These are phyloP conservation scores for Alternaria novae-zelandiae DNA, from an alignment of 2,329 filamentous ascomycete species.

Conservation along the genomic window DNA sequence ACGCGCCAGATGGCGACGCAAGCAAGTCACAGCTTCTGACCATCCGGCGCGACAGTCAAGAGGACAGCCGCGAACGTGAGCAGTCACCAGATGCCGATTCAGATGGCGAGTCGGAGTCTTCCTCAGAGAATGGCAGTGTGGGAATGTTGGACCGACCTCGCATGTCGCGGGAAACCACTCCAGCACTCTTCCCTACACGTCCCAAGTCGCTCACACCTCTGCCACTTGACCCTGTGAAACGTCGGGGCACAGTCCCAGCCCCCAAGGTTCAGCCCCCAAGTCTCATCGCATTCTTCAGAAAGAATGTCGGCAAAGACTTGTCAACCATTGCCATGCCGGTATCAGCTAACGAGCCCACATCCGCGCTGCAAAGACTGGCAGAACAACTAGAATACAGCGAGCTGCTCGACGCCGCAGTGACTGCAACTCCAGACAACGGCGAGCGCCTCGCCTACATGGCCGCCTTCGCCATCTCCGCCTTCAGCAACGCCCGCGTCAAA, in stretches of 20 bases:
- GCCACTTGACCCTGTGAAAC: conserved; percentile 71
- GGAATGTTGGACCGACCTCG: conserved; percentile 48
- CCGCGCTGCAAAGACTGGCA: conserved; percentile 83
- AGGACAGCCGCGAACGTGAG: conserved; percentile 53
- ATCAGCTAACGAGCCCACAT: conserved; percentile 91
- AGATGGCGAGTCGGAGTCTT: conserved; percentile 67
- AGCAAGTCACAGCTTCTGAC: conserved; percentile 70
- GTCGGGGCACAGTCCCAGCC: conserved; percentile 73
- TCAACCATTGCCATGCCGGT: conserved; percentile 98
- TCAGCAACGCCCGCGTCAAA: conserved; percentile 81
- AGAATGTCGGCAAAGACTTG: conserved; percentile 97
- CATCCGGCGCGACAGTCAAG: conserved; percentile 71
- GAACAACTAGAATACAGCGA: conserved; percentile 92
- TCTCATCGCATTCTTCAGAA: conserved; percentile 90
- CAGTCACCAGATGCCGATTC: conserved; percentile 48
- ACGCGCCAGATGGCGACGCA: conserved; percentile 70
- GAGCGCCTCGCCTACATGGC: conserved; percentile 85
- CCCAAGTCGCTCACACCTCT: conserved; percentile 79
- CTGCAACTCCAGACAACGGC: conserved; percentile 59
- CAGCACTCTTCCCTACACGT: conserved; percentile 72
- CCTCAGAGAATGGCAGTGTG: conserved; percentile 62
- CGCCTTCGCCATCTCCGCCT: conserved; percentile 87
- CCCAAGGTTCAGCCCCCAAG: conserved; percentile 84
- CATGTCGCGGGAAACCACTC: conserved; percentile 43
- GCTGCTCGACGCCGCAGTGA: conserved; percentile 72